Evolutionary conservation across 306 rosid genomes (phyloP).

Genomic region (Echinosophora koreensis): DNA sequence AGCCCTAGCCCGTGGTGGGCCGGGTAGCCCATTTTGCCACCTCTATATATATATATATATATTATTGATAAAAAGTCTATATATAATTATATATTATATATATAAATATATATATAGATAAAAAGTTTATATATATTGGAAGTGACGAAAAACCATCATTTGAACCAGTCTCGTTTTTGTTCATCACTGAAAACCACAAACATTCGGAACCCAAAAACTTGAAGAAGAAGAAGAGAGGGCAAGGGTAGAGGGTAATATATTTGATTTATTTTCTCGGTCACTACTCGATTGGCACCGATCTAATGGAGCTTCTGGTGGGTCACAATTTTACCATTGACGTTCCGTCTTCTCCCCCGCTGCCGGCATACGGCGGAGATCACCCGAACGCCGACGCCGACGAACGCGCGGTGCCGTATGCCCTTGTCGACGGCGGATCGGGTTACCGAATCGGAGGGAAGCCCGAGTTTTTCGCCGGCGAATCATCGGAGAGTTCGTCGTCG

Average conservation of each 20-base stretch:
- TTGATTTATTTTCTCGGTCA: no score
- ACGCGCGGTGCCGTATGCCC: background rate
- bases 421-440: slow-evolving; percentile 34
- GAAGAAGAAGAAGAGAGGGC: slow-evolving; percentile 47
- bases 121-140: no score
- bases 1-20: no score
- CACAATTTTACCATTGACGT: slow-evolving; percentile 59
- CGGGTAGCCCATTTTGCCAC: no score
- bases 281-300: background rate
- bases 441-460: background rate
- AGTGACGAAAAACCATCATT: background rate
- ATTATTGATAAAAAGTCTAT: no score
- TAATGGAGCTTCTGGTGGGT: slow-evolving; percentile 71
- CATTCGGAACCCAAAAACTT: slow-evolving; percentile 49
- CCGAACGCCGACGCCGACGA: background rate
- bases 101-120: no score
- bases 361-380: slow-evolving; percentile 25
- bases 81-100: no score
- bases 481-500: slow-evolving; percentile 66
- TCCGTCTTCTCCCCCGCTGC: slow-evolving; percentile 41
- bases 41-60: no score
- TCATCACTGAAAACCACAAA: slow-evolving; percentile 52
- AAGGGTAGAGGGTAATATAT: slow-evolving; percentile 32
- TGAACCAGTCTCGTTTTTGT: background rate
- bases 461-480: slow-evolving; percentile 38